Percentiles rank a stretch among this genome's conserved stretches.
phyloP scores from a whole-genome alignment of 1,139 yeast genomes.

The Magnusiomyces suaveolens region DNA sequence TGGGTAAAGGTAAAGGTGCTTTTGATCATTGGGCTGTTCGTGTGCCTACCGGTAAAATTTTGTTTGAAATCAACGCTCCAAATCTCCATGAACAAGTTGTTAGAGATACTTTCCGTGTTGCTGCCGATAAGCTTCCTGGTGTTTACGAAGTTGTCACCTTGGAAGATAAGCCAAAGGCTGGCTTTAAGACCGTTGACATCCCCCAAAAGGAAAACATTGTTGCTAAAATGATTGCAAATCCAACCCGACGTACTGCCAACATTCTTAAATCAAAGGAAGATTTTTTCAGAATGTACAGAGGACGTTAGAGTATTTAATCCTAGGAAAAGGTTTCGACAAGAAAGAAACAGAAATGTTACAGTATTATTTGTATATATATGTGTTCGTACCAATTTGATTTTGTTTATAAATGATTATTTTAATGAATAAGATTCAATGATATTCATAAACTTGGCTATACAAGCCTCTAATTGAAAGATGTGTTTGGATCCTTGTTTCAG shows the following conservation, averaged over 20 bases:
- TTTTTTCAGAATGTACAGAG: slow-evolving; percentile 26
- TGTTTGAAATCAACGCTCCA: slow-evolving; percentile 75
- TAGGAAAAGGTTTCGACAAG: not conserved
- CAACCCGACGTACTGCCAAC: slow-evolving; percentile 45
- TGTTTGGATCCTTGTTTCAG: slow-evolving; percentile 78
- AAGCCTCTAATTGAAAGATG: slow-evolving; percentile 91
- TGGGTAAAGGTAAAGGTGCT: slow-evolving; percentile 99
- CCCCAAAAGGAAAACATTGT: slow-evolving; percentile 46
- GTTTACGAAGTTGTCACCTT: slow-evolving; percentile 73
- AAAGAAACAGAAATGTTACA: not conserved
- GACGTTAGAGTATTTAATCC: slow-evolving; percentile 20
- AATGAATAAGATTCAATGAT: slow-evolving; percentile 35
- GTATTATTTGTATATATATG: slow-evolving; percentile 1
- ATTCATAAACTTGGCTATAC: slow-evolving; percentile 79
- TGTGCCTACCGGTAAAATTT: slow-evolving; percentile 88
- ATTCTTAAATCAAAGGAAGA: slow-evolving; percentile 30
- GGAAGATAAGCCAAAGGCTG: slow-evolving; percentile 60
- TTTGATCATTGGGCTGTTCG: slow-evolving; percentile 96
- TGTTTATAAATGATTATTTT: not conserved
- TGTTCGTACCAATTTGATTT: not conserved
- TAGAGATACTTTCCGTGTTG: slow-evolving; percentile 83
- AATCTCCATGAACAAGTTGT: slow-evolving; percentile 82
- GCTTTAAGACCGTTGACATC: slow-evolving; percentile 42
- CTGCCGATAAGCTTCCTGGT: slow-evolving; percentile 89
- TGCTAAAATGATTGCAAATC: slow-evolving; percentile 47